Evolutionary conservation across 1,284 basidiomycete genomes (phyloP), one percentile per base, ranked within the genome.

Genomic region (Cryptococcus sp.): DNA sequence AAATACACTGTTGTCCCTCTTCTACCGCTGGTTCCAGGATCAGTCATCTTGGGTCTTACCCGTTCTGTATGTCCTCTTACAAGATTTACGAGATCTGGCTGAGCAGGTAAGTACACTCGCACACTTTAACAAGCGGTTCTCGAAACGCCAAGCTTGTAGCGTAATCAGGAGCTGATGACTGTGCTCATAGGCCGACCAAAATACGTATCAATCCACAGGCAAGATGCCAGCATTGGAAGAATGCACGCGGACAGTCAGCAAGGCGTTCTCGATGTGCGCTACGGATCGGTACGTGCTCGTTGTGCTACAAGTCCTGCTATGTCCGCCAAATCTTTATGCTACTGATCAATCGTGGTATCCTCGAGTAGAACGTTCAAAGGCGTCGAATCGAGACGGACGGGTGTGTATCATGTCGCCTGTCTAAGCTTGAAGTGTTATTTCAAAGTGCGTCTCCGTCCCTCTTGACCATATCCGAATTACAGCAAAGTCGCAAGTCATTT

Each of bases 371-470:
- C 79, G 55, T 89, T 87, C 55, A 84, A 87, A 57, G 81, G 85
- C 25, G 81, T 83, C 2, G 85, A 89, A 72, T 92, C 90, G n/a
- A 83, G 91, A 54, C 91, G 93, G 78, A 93, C 88, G 87, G 95
- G 94, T 3, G 86, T 93, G 0, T 99, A 98, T 79, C 91, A 93
- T 69, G 85, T 96, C n/a, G 93, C 94, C 0, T 89, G 89, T 7
- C 81, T 96, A 60, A 87, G 93, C 41, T 82, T 99, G 78, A 96
- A 97, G 75, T 91, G 88, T 51, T 99, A 99, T 80, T 97, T 98
- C 82, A 87, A 88, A 70, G 93, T 88, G 77, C 68, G 86, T 45
- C 39, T 35, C 30, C 43, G 23, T 16, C 22, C 22, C 13, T 10
- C 41, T 47, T 23, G 3, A 5, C 5, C 39, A 19, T 3, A 23